phyloP scores from a whole-genome alignment of 805 yeast genomes.

The Maudiozyma serrabonitensis region DNA sequence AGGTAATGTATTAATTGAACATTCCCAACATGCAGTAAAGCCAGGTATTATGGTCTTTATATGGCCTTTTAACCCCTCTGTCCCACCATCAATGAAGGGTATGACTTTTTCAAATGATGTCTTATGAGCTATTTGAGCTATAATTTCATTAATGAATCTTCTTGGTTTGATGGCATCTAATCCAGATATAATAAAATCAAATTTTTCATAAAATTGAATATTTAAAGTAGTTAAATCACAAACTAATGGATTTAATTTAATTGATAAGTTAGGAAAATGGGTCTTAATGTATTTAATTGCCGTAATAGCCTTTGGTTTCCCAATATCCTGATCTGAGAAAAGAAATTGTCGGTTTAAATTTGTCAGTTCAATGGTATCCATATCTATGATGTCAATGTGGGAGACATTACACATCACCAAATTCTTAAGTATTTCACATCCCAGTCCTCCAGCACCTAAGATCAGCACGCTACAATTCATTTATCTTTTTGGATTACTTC shows the following conservation, averaged over 20 bases:
- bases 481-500: no score
- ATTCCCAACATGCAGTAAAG: conserved; percentile 83
- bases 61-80: conserved; percentile 91
- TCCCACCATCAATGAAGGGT: conserved; percentile 87
- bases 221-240: conserved; percentile 58
- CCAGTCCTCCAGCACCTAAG: conserved; percentile 93
- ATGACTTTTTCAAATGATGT: conserved; percentile 40
- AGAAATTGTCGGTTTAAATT: conserved; percentile 87
- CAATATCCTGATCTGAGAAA: conserved; percentile 73
- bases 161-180: conserved; percentile 85
- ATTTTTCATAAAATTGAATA: conserved; percentile 52
- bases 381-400: conserved; percentile 75
- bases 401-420: conserved; percentile 50
- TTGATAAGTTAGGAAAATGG: conserved; percentile 9
- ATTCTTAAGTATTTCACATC: conserved; percentile 81
- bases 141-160: conserved; percentile 71
- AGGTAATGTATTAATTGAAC: conserved; percentile 69
- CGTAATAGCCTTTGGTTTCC: conserved; percentile 69
- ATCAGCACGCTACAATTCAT: conserved; percentile 43
- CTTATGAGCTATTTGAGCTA: conserved; percentile 53
- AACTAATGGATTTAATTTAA: conserved; percentile 43
- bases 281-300: conserved; percentile 53
- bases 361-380: conserved; percentile 87
- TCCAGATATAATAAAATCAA: conserved; percentile 73
- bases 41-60: conserved; percentile 80